Evolutionary conservation across 352 stramenopile species (phyloP).

Genomic region (Phytophthora sojae): DNA sequence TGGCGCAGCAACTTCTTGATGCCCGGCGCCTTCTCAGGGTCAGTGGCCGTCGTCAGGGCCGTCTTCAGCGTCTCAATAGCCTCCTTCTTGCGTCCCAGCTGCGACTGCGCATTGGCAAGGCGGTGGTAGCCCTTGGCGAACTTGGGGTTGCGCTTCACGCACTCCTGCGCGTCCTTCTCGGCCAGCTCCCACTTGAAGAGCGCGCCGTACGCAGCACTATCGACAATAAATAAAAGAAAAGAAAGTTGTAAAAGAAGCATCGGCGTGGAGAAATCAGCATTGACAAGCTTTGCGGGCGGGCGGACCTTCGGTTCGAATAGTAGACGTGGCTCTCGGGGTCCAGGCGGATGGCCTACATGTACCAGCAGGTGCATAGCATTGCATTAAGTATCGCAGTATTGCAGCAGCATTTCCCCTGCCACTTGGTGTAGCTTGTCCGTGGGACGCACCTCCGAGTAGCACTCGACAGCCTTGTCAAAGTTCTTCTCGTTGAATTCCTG

Average conservation of each 20-base stretch:
- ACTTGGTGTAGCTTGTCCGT: not conserved
- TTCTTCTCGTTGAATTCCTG: constrained; percentile 90
- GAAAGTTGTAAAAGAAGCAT: not conserved
- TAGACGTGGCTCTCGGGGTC: constrained; percentile 83
- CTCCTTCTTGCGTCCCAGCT: constrained; percentile 73
- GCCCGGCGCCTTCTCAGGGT: constrained; percentile 66
- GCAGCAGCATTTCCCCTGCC: not conserved
- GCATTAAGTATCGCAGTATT: constrained; percentile 1
- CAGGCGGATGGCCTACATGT: constrained; percentile 73
- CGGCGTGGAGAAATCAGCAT: not conserved
- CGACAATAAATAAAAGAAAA: not conserved
- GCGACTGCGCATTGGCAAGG: constrained; percentile 83
- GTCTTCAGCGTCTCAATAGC: constrained; percentile 73
- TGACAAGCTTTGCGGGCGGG: not conserved
- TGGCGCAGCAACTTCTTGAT: constrained; percentile 84
- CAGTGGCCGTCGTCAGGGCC: constrained; percentile 30
- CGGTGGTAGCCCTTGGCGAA: constrained; percentile 86
- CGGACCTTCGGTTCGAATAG: constrained; percentile 84
- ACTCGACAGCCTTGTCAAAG: constrained; percentile 81
- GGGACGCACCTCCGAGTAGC: constrained; percentile 72
- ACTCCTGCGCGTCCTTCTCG: constrained; percentile 77
- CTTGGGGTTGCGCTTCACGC: constrained; percentile 70
- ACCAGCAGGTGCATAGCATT: not conserved
- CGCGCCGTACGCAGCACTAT: constrained; percentile 77
- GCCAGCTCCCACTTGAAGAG: constrained; percentile 74